Evolutionary conservation across 2,329 filamentous ascomycete genomes (phyloP).

Genomic region (Aplosporella prunicola): DNA sequence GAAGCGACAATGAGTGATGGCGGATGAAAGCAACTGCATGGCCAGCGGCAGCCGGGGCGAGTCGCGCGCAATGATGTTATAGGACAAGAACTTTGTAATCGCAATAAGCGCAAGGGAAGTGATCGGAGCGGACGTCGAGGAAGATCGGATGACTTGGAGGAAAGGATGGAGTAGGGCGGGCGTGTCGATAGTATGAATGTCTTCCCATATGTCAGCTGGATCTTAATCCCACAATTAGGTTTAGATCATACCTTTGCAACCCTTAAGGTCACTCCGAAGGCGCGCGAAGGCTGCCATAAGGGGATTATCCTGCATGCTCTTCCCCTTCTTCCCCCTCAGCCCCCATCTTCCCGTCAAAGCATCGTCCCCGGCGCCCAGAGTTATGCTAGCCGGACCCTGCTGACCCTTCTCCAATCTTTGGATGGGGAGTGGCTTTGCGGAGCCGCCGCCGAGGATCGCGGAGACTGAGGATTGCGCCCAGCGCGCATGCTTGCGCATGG

Average conservation of each 20-base stretch:
- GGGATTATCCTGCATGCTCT: conserved; percentile 95
- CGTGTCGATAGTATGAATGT: conserved; percentile 82
- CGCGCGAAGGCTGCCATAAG: conserved; percentile 91
- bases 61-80: conserved; percentile 74
- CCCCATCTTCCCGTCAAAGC: conserved; percentile 81
- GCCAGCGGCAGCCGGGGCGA: conserved; percentile 84
- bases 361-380: conserved; percentile 35
- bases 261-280: conserved; percentile 76
- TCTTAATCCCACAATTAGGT: not conserved
- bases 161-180: conserved; percentile 86
- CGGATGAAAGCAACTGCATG: conserved; percentile 89
- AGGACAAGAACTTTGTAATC: conserved; percentile 92
- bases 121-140: conserved; percentile 90
- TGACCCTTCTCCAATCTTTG: conserved; percentile 26
- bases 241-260: conserved; percentile 57
- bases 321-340: conserved; percentile 84
- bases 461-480: conserved; percentile 95
- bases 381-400: conserved; percentile 23
- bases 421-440: conserved; percentile 34
- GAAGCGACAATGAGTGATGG: conserved; percentile 95
- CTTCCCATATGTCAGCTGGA: conserved; percentile 36
- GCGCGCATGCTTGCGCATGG: conserved; percentile 93
- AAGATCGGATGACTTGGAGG: conserved; percentile 90
- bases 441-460: conserved; percentile 75
- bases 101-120: conserved; percentile 90